Percentiles rank a stretch among this genome's conserved stretches.
These are phyloP conservation scores for Pseudogymnoascus sp. DNA, from an alignment of 2,329 filamentous ascomycete species.

Conservation along the genomic window DNA sequence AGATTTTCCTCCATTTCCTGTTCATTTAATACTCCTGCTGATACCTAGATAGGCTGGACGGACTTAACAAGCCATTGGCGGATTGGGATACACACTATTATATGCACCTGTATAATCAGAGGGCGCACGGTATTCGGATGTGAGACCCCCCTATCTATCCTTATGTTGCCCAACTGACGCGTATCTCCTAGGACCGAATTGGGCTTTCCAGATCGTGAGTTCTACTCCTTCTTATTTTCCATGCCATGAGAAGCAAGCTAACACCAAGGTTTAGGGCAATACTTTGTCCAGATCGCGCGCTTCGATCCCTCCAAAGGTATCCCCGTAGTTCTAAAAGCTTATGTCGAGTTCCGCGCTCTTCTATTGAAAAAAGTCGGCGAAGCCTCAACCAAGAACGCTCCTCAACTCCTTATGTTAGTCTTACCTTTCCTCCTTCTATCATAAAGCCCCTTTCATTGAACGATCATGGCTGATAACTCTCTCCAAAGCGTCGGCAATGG, in stretches of 20 bases:
- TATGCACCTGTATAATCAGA: slow-evolving; percentile 60
- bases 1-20: slow-evolving; percentile 17
- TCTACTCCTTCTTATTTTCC: neutral
- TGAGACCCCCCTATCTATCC: slow-evolving; percentile 27
- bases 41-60: slow-evolving; percentile 51
- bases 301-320: slow-evolving; percentile 83
- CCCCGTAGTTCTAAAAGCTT: slow-evolving; percentile 66
- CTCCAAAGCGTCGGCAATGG: slow-evolving; percentile 55
- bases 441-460: neutral
- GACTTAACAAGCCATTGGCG: slow-evolving; percentile 66
- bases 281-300: slow-evolving; percentile 72
- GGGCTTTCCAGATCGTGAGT: slow-evolving; percentile 43
- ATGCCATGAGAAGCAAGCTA: neutral
- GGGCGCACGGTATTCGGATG: slow-evolving; percentile 53
- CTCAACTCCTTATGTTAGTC: slow-evolving; percentile 61
- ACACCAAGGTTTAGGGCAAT: slow-evolving; percentile 42
- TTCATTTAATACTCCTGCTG: slow-evolving; percentile 14
- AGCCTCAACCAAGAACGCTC: slow-evolving; percentile 38
- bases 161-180: slow-evolving; percentile 15
- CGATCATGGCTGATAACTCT: neutral
- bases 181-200: slow-evolving; percentile 40
- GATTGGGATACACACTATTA: slow-evolving; percentile 67
- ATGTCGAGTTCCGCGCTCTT: slow-evolving; percentile 60
- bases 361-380: slow-evolving; percentile 41
- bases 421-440: neutral